Base-by-base conservation (phyloP, 371 early-diverging fungal species). In the Sporodiniella umbellata region DNA sequence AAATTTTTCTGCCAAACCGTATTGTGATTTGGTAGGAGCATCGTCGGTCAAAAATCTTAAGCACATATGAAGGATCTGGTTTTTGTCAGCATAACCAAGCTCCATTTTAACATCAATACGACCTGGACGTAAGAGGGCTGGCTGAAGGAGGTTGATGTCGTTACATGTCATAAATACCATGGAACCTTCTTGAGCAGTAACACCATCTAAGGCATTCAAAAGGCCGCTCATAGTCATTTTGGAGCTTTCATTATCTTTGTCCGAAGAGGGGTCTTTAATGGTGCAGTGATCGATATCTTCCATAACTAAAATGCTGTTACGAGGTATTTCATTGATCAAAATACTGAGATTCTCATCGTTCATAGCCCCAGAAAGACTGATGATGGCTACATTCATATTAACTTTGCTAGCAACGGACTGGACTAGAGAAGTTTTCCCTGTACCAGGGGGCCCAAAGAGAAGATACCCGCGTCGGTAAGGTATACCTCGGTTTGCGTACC, bases 111-210 rank as follows among this genome's bases (percentile, higher is more conserved):
- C 64, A 57, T 99, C 99, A 17, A 98, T 92, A 39, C 99, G 87
- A 0, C 99, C 99, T 6, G 99, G 98, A 22, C 99, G 85, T 45
- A 97, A 85, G 42, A 99, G 70, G 12, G 99, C 99, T 8, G 93
- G 89, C 54, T 98, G 98, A 35, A 99, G 80, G 4, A 83, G 82
- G 11, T 86, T 90, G n/a, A 95, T 66, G 59, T 95, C 93, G 66
- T 96, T 97, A n/a, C 95, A 96, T 1, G 96, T 96, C 96, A 97
- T 95, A 62, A 93, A 86, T 4, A 93, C 79, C 47, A 93, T 78
- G 15, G 93, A 78, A 31, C 94, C 96, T 60, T 95, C 94, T 49
- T 90, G 82, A 15, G 92, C 87, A 4, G 87, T 84, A 26, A 96
- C 93, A 17, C 98, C 98, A 66, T 98, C 98, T 30, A 98, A 71